Conservation (phyloP, 75 land plant species). For the Cunninghamia lanceolata region DNA sequence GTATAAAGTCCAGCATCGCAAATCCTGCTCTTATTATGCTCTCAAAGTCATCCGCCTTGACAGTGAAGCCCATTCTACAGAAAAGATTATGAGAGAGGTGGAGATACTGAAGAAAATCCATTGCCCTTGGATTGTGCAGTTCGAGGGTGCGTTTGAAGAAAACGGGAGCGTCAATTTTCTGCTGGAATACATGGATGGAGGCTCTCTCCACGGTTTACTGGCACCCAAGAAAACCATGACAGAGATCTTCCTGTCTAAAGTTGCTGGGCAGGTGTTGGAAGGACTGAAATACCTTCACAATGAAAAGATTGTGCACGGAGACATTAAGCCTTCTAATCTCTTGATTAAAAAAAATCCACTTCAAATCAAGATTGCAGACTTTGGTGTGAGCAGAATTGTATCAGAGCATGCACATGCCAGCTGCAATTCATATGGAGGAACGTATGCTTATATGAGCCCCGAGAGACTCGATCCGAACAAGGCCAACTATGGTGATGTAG, state of each 20-base stretch:
- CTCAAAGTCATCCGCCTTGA: slow-evolving; percentile 42
- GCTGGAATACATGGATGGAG: slow-evolving; percentile 50
- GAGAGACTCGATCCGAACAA: slow-evolving; percentile 80
- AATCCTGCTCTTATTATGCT: slow-evolving; percentile 41
- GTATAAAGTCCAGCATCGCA: slow-evolving; percentile 53
- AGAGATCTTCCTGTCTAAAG: slow-evolving; percentile 22
- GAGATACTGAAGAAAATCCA: slow-evolving; percentile 39
- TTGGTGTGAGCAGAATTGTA: slow-evolving; percentile 62
- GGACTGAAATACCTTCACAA: slow-evolving; percentile 53
- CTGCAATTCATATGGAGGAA: slow-evolving; percentile 63
- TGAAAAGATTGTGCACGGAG: slow-evolving; percentile 62
- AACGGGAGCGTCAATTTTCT: slow-evolving; percentile 27
- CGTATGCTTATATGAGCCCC: slow-evolving; percentile 80
- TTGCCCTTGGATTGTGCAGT: slow-evolving; percentile 41
- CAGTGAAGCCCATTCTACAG: slow-evolving; percentile 13
- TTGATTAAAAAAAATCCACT: slow-evolving; percentile 30
- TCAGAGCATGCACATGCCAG: slow-evolving; percentile 35
- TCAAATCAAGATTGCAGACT: slow-evolving; percentile 72
- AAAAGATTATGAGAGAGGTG: slow-evolving; percentile 45
- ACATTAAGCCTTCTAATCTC: slow-evolving; percentile 70
- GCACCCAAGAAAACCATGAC: slow-evolving; percentile 14
- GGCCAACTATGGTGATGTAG: slow-evolving; percentile 48
- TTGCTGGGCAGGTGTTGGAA: slow-evolving; percentile 37
- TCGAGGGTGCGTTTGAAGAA: slow-evolving; percentile 27
- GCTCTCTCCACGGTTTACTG: slow-evolving; percentile 31